phyloP scores from a whole-genome alignment of 2,329 filamentous ascomycete genomes.

The Hypoxylon sp. region DNA sequence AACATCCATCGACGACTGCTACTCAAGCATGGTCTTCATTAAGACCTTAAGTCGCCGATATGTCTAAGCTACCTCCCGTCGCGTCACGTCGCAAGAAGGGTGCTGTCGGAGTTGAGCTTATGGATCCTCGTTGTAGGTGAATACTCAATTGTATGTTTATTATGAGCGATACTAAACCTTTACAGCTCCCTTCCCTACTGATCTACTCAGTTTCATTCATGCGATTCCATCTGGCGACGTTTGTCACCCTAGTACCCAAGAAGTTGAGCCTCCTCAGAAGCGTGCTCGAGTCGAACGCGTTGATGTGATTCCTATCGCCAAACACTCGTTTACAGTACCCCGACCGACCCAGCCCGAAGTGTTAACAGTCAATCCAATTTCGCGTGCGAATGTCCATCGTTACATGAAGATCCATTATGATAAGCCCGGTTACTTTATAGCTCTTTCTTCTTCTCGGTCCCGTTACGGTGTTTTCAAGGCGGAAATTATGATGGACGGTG shows the following conservation, averaged over 20 bases:
- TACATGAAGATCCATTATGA: constrained; percentile 38
- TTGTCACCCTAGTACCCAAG: constrained; percentile 7
- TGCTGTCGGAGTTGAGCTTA: background rate
- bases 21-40: background rate
- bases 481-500: constrained; percentile 10
- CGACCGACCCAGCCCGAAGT: constrained; percentile 25
- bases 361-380: constrained; percentile 10
- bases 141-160: background rate
- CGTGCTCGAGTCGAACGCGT: constrained; percentile 41
- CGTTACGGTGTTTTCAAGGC: constrained; percentile 32
- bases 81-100: constrained; percentile 6
- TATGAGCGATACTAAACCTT: constrained; percentile 9
- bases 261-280: constrained; percentile 42
- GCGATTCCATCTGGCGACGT: constrained; percentile 25
- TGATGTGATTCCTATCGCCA: constrained; percentile 46
- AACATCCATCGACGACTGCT: background rate
- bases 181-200: constrained; percentile 39
- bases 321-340: constrained; percentile 41
- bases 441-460: constrained; percentile 31
- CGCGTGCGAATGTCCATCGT: constrained; percentile 35
- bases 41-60: background rate
- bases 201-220: constrained; percentile 37
- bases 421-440: constrained; percentile 18
- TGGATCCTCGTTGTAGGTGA: constrained; percentile 14
- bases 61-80: background rate